These are phyloP conservation scores for Tulasnella sp. DNA, from an alignment of 768 basidiomycete species.

Conservation along the genomic window DNA sequence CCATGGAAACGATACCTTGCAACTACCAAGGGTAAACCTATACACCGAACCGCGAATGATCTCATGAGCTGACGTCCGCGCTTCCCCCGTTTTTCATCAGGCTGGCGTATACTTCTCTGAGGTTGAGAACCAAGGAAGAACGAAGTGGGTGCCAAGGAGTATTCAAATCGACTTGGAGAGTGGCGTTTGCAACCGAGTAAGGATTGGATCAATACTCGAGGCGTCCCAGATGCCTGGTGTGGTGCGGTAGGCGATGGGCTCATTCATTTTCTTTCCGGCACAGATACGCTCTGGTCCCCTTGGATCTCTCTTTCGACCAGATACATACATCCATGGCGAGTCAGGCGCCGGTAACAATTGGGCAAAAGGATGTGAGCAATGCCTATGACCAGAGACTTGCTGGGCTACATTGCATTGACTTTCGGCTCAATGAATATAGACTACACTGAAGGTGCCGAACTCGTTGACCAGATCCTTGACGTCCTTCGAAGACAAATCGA, in stretches of 20 bases:
- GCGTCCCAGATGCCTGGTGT: neutral
- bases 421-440: slow-evolving; percentile 40
- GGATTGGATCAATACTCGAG: slow-evolving; percentile 21
- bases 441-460: slow-evolving; percentile 91
- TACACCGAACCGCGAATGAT: neutral
- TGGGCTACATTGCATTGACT: neutral
- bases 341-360: slow-evolving; percentile 82
- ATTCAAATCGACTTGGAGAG: slow-evolving; percentile 85
- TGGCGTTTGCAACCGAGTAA: slow-evolving; percentile 68
- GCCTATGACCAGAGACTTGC: neutral
- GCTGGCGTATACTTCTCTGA: slow-evolving; percentile 76
- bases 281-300: slow-evolving; percentile 58
- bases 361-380: slow-evolving; percentile 78
- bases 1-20: slow-evolving; percentile 58
- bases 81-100: slow-evolving; percentile 29
- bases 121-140: slow-evolving; percentile 33
- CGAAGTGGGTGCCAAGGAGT: slow-evolving; percentile 82
- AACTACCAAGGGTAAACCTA: slow-evolving; percentile 61
- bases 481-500: slow-evolving; percentile 73
- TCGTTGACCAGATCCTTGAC: slow-evolving; percentile 49
- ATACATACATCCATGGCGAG: slow-evolving; percentile 61
- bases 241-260: too few relatives aligned
- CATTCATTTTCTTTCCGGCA: too few relatives aligned
- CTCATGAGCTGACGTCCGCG: slow-evolving; percentile 1
- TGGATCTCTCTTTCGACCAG: slow-evolving; percentile 74